Evolutionary conservation across 192 early-diverging fungal species (phyloP).

Genomic region (Coemansia sp.): DNA sequence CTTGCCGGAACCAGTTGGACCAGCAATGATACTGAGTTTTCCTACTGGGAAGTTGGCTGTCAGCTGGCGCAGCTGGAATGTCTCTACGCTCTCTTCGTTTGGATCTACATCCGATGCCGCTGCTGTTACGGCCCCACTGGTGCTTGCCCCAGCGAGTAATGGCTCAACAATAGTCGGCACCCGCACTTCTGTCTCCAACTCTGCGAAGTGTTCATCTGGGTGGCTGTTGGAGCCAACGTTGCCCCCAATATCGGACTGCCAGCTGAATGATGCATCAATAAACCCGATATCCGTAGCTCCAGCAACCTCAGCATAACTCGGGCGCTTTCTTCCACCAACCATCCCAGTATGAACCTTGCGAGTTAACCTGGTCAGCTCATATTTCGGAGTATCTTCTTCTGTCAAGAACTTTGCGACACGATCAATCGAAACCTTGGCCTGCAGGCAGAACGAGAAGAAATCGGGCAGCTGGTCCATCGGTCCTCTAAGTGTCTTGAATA

Average conservation of each 20-base stretch:
- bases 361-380: slow-evolving; percentile 25
- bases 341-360: slow-evolving; percentile 15
- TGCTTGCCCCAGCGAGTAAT: neutral
- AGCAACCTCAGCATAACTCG: slow-evolving; percentile 42
- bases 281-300: slow-evolving; percentile 63
- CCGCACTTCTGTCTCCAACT: neutral
- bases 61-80: slow-evolving; percentile 66
- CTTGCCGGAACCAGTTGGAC: slow-evolving; percentile 89
- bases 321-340: slow-evolving; percentile 8
- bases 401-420: slow-evolving; percentile 75
- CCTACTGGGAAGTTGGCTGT: slow-evolving; percentile 67
- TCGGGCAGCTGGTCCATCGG: slow-evolving; percentile 51
- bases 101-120: slow-evolving; percentile 5
- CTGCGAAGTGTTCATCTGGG: neutral
- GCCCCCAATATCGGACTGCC: slow-evolving; percentile 31
- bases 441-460: slow-evolving; percentile 62
- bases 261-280: slow-evolving; percentile 67
- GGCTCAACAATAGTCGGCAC: slow-evolving; percentile 14
- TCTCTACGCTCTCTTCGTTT: neutral
- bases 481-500: slow-evolving; percentile 67
- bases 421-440: slow-evolving; percentile 64
- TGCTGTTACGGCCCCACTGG: neutral
- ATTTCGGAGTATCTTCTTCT: slow-evolving; percentile 67
- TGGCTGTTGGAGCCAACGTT: neutral
- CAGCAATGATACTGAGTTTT: slow-evolving; percentile 76